Evolutionary conservation across 1,139 yeast genomes (phyloP), one percentile per base, ranked within the genome.

Genomic region (Hyphopichia pseudoburtonii): DNA sequence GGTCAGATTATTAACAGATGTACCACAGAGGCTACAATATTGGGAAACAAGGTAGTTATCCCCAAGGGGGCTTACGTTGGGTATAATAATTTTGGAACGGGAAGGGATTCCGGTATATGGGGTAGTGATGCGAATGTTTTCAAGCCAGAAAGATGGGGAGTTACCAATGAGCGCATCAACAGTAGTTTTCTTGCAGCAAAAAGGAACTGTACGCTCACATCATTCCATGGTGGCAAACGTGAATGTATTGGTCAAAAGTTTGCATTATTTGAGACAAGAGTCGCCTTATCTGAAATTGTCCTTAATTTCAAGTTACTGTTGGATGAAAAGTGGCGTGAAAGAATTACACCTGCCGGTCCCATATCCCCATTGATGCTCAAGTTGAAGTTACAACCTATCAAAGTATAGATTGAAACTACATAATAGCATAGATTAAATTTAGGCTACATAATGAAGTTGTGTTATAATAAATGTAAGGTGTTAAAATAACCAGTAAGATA

Each of bases 211-310:
- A 61, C 60, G 8, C 52, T 80, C 28, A 73, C 80, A 5, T 73
- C 82, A 0, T 80, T 80, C 46, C 85, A 80, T 50, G 86, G 86
- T 5, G 70, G 83, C 10, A 73, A 64, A 43, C 57, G 86, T 33
- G 83, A 84, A 0, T 80, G 86, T 51, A 54, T 80, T 24, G 86
- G 86, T 4, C 85, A 80, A 46, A 74, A 74, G 43, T 68, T 76
- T 52, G 85, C 84, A 2, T 57, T 80, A 9, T 50, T 56, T 32
- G 78, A 78, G 46, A 57, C 68, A 28, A 69, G 70, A 45, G 52
- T 65, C 10, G 60, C 73, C 6, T 34, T 78, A 3, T 49, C 54
- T 10, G 61, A 60, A 34, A 48, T 78, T 22, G 40, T 79, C 14
- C 51, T 42, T 19, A 48, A 53, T 2, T 77, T 62, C 43, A 52